Evolutionary conservation across 1,284 basidiomycete species (phyloP).

Genomic region (Leccinum holopus): DNA sequence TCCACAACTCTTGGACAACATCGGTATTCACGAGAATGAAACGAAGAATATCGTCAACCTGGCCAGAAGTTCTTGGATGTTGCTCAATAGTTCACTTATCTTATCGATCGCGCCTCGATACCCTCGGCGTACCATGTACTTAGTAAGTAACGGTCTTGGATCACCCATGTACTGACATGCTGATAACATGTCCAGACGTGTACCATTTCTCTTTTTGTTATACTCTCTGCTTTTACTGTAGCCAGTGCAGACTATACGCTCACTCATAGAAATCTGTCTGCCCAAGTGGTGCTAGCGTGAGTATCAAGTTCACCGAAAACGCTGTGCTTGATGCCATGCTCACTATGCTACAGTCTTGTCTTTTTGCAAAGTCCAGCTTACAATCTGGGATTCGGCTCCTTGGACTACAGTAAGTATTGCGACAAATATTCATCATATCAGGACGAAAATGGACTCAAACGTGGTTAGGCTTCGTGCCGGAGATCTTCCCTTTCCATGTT

Average conservation of each 20-base stretch:
- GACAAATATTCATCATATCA: not conserved
- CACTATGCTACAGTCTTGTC: not conserved
- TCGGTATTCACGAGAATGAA: no score
- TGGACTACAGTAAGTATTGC: not conserved
- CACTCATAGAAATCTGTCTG: not conserved
- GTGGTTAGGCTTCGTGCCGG: not conserved
- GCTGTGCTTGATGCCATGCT: not conserved
- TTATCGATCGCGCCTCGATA: not conserved
- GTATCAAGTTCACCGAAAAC: not conserved
- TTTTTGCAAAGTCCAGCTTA: not conserved
- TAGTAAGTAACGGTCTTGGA: not conserved
- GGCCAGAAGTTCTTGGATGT: not conserved
- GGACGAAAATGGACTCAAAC: not conserved
- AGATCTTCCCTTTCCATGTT: not conserved
- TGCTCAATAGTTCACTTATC: not conserved
- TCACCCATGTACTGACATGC: not conserved
- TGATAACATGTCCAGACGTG: not conserved
- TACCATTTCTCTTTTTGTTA: not conserved
- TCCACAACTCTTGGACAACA: no score
- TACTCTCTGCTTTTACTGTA: not conserved
- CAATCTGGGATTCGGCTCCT: not conserved
- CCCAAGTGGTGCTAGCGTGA: not conserved
- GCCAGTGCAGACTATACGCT: not conserved
- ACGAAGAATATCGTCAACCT: no score
- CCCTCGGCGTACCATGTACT: not conserved